Evolutionary conservation across 345 rosid genomes (phyloP), one percentile per base, ranked within the genome.

Genomic region (Eucalyptus dawsonii): DNA sequence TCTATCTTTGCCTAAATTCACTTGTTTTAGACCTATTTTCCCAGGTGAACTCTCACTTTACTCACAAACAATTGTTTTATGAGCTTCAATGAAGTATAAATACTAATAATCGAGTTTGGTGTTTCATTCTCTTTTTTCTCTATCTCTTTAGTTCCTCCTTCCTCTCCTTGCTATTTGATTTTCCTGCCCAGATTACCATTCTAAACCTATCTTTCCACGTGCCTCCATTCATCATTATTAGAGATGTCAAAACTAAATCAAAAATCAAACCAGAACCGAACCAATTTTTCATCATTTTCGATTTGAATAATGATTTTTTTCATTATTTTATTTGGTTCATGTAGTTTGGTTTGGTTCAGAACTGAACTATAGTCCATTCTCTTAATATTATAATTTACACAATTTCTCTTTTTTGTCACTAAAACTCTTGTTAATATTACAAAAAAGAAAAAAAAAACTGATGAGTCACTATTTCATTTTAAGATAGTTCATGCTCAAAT

Each of bases 241-340:
- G 9, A 25, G 62, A 10, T 56, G 62, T 56, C 29, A 56, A 3
- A 10, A 56, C 13, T 9, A 25, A 56, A 56, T 56, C 0, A 53
- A 21, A 53, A 53, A 53, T 21, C 4, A 3, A 56, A 56, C 62
- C 1, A 11, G 2, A 56, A 10, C 13, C 6, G 6, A 56, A 5
- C 13, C 14, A 56, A 9, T 56, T 24, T 56, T 56, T 56, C 62
- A 4, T 56, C 29, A 25, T 24, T 56, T 56, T 56, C 1, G 2
- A 24, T 56, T 56, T 22, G 29, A 25, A 10, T 56, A 56, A 56
- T 56, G 29, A 56, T 1, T 9, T 9, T 22, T 56, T 8, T 21
- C 0, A 56, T 24, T 24, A 2, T 4, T 24, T 56, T 24, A 56
- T 24, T 25, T 56, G 13, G 62, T 56, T 56, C 6, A 0, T 1